These are phyloP conservation scores for Boechera retrofracta DNA, from an alignment of 345 rosid species.

Conservation along the genomic window DNA sequence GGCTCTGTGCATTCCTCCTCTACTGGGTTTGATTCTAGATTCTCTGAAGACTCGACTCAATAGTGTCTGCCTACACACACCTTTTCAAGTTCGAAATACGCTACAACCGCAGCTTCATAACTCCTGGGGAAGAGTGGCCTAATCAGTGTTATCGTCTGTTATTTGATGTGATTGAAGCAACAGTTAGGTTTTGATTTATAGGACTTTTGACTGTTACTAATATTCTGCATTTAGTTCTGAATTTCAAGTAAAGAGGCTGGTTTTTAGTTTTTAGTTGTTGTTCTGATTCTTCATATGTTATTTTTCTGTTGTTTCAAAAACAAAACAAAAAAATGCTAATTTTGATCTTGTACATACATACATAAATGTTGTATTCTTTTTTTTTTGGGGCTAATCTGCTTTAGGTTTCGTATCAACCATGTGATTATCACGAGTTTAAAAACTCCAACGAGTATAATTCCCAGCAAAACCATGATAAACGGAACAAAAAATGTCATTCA, in stretches of 20 bases:
- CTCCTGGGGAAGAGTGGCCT: conserved; percentile 14
- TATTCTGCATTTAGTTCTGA: conserved; percentile 11
- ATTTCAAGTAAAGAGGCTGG: background rate
- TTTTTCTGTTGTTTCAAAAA: background rate
- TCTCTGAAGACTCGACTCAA: conserved; percentile 79
- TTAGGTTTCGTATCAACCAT: background rate
- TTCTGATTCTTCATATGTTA: conserved; percentile 1
- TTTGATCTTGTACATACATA: background rate
- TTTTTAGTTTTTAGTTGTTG: background rate
- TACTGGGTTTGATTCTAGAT: conserved; percentile 82
- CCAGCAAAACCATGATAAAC: conserved; percentile 29
- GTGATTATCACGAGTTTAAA: background rate
- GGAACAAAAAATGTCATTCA: conserved; percentile 6
- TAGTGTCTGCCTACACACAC: conserved; percentile 43
- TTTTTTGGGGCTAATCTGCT: background rate
- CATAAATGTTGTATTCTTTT: background rate
- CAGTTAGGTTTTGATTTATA: conserved; percentile 3
- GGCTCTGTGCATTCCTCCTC: conserved; percentile 61
- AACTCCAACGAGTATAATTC: background rate
- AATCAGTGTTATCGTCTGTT: conserved; percentile 6
- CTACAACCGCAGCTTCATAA: background rate
- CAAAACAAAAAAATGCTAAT: background rate
- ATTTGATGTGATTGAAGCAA: conserved; percentile 7
- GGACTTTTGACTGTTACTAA: conserved; percentile 1
- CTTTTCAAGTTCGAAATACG: background rate